These are phyloP conservation scores for Macrolepiota dolichaula DNA, from an alignment of 768 basidiomycete genomes.

Conservation along the genomic window DNA sequence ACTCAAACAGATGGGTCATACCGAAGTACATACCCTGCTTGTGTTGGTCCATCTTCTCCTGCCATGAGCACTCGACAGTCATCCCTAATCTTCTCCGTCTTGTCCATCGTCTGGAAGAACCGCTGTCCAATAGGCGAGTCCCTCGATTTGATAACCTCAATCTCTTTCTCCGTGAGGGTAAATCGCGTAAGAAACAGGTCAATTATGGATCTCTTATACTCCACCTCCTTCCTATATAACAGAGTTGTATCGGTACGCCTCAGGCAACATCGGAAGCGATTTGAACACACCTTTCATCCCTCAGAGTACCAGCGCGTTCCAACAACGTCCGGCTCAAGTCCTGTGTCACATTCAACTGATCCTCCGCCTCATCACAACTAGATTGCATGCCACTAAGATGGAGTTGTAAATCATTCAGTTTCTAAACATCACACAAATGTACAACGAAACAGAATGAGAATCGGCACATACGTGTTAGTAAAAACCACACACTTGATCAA, in stretches of 20 bases:
- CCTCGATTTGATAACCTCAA: slow-evolving; percentile 70
- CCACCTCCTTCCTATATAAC: slow-evolving; percentile 56
- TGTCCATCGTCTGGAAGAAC: slow-evolving; percentile 87
- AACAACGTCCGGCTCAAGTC: slow-evolving; percentile 76
- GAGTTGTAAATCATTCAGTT: slow-evolving; percentile 73
- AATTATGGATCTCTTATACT: slow-evolving; percentile 71
- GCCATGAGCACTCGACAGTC: slow-evolving; percentile 88
- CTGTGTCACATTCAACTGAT: slow-evolving; percentile 69
- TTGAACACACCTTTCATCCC: slow-evolving; percentile 60
- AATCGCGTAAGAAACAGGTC: slow-evolving; percentile 80
- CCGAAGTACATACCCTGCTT: slow-evolving; percentile 59
- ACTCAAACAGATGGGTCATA: neutral
- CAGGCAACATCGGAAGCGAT: neutral
- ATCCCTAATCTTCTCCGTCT: slow-evolving; percentile 74
- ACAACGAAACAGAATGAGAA: neutral
- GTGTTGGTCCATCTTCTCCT: slow-evolving; percentile 76
- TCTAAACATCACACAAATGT: slow-evolving; percentile 46
- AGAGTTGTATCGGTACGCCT: slow-evolving; percentile 3
- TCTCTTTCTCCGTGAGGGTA: slow-evolving; percentile 73
- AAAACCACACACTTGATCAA: slow-evolving; percentile 73
- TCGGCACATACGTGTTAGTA: slow-evolving; percentile 3
- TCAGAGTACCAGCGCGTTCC: slow-evolving; percentile 76
- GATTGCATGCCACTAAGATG: slow-evolving; percentile 79
- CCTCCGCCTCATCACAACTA: slow-evolving; percentile 82
- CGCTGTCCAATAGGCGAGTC: slow-evolving; percentile 69